Evolutionary conservation across 169 alveolate genomes (phyloP), one percentile per base, ranked within the genome.

Genomic region (Plasmodium relictum): DNA sequence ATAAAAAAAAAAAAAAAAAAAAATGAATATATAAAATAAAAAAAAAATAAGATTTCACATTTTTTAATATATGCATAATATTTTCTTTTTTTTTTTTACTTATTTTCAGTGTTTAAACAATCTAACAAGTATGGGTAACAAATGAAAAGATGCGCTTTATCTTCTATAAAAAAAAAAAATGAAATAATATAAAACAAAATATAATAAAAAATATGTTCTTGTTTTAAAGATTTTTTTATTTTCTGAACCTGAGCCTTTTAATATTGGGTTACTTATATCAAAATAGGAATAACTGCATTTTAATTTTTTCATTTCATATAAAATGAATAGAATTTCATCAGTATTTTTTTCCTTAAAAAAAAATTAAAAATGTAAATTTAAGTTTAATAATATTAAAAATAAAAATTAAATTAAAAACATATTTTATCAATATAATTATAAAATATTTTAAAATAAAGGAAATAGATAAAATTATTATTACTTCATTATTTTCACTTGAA

Each of bases 71-170:
- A 39, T 2, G 24, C 31, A 5, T 37, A 42, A 12, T 39, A 3
- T 16, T n/a, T 78, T 68, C 24, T 74, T 76, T 18, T 48, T 50
- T 10, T 78, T 26, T 16, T 42, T 83, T 83, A 83, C 91, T 62
- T 68, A 83, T 83, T 83, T 83, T 83, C 73, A 20, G 85, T 83
- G 61, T 83, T 83, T 39, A 83, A 72, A 52, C 91, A 83, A 20
- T 83, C 76, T 44, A 83, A 39, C 58, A 83, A 68, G 44, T 83
- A 83, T 24, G 91, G 91, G 52, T 83, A 83, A 18, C 91, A 83
- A 68, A 83, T 83, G 68, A 83, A 68, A 22, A 83, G 62, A 31
- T 83, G 91, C 31, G 91, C 83, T 61, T 68, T 83, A 59, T 83
- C 91, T 37, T 83, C 89, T 78, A 76, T 22, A 70, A 20, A 70